Evolutionary conservation across 1,139 yeast species (phyloP).

Genomic region (Geotrichum australiense): DNA sequence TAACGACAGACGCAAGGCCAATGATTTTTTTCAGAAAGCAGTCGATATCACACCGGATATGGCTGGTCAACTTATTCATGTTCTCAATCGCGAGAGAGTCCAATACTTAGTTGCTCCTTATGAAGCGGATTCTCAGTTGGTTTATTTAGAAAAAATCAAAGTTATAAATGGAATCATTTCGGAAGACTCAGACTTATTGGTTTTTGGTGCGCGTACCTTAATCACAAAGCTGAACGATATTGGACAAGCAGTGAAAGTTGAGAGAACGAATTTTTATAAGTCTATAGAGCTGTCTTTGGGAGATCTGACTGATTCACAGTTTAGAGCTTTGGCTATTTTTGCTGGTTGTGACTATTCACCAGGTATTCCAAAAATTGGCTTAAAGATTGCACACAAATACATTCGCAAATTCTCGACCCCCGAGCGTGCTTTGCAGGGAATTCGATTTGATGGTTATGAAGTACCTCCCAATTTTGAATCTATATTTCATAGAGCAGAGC

Average conservation of each 20-base stretch:
- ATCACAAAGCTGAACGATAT: slow-evolving; percentile 71
- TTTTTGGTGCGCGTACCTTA: slow-evolving; percentile 75
- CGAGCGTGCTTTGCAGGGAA: slow-evolving; percentile 49
- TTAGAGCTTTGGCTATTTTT: slow-evolving; percentile 73
- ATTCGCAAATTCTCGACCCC: slow-evolving; percentile 48
- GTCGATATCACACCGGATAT: slow-evolving; percentile 85
- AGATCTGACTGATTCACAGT: slow-evolving; percentile 47
- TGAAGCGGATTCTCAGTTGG: slow-evolving; percentile 98
- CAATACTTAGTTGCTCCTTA: slow-evolving; percentile 91
- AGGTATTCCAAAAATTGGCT: slow-evolving; percentile 77
- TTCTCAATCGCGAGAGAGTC: slow-evolving; percentile 50
- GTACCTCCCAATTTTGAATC: slow-evolving; percentile 54
- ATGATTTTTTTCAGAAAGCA: slow-evolving; percentile 65
- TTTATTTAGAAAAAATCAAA: slow-evolving; percentile 70
- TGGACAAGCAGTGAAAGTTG: slow-evolving; percentile 69
- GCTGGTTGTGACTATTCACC: slow-evolving; percentile 95
- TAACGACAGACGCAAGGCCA: slow-evolving; percentile 56
- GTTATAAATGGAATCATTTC: slow-evolving; percentile 79
- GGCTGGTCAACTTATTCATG: slow-evolving; percentile 81
- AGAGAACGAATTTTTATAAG: slow-evolving; percentile 36
- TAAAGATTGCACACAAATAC: slow-evolving; percentile 64
- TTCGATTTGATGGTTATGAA: slow-evolving; percentile 51
- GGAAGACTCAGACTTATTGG: slow-evolving; percentile 88
- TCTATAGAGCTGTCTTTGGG: slow-evolving; percentile 40
- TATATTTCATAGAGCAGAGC: slow-evolving; percentile 59